Conservation (phyloP, 768 basidiomycete species). For the Artomyces pyxidatus region DNA sequence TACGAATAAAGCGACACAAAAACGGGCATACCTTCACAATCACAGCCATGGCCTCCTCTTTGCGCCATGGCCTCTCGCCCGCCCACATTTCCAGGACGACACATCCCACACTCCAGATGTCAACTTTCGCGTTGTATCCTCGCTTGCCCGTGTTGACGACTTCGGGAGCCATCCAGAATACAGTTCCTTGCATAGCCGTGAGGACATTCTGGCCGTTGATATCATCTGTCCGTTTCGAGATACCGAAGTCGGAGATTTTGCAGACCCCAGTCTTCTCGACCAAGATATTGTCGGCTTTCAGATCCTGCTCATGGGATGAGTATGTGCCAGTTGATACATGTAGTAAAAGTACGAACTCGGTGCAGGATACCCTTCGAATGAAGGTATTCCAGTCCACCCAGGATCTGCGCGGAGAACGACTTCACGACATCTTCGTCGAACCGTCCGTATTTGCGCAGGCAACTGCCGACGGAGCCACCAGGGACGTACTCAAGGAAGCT, state of each 20-base stretch:
- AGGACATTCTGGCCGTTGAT: slow-evolving; percentile 73
- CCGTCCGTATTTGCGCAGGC: slow-evolving; percentile 85
- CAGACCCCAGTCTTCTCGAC: slow-evolving; percentile 88
- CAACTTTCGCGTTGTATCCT: slow-evolving; percentile 94
- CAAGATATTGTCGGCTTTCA: slow-evolving; percentile 97
- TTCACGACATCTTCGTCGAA: slow-evolving; percentile 90
- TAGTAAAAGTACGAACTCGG: slow-evolving; percentile 46
- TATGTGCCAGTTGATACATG: no score
- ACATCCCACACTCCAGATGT: slow-evolving; percentile 98
- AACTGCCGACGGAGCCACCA: slow-evolving; percentile 89
- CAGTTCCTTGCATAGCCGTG: slow-evolving; percentile 94
- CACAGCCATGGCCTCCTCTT: slow-evolving; percentile 83
- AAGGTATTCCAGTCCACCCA: slow-evolving; percentile 86
- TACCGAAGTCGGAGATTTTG: slow-evolving; percentile 98
- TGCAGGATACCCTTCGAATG: slow-evolving; percentile 91
- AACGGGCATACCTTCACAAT: slow-evolving; percentile 83
- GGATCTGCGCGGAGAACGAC: slow-evolving; percentile 87
- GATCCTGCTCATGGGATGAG: no score
- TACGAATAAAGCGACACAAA: no score
- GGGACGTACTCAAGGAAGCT: slow-evolving; percentile 99
- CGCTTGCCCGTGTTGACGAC: slow-evolving; percentile 81
- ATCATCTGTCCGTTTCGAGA: slow-evolving; percentile 92
- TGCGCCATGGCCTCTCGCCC: slow-evolving; percentile 90
- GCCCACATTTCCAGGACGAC: slow-evolving; percentile 99
- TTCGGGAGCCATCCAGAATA: slow-evolving; percentile 99